Evolutionary conservation across 805 yeast species (phyloP), one percentile per base, ranked within the genome.

Genomic region (Yarrowia divulgata): DNA sequence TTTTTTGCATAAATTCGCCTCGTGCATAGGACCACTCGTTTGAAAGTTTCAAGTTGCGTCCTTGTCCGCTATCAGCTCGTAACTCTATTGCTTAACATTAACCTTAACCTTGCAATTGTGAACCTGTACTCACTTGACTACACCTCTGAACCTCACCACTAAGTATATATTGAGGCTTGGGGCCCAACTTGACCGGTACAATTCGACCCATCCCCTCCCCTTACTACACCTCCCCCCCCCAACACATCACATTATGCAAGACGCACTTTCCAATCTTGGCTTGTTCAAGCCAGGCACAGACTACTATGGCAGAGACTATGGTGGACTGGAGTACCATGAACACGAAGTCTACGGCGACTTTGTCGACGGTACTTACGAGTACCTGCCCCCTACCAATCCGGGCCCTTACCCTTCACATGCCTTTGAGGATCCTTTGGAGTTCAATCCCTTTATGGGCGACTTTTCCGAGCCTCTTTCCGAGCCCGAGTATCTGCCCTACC

Each of bases 271-370:
- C 29, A 23, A 23, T 23, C 29, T 23, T 23, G 29, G 45, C n/a
- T 7, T 54, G 34, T 39, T 19, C 45, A 18, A 37, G 18, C 60
- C 45, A 1, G 34, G 34, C 60, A 37, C 60, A 13, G 60, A 54
- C 45, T 54, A 54, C 34, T 54, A 54, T 8, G 60, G 60, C 9
- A 7, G 60, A 37, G 43, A 54, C 19, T 54, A 54, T 23, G 60
- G 45, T 3, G 34, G 9, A 3, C 45, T 39, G 8, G 60, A 45
- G 8, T 54, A 54, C 16, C 34, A 37, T 2, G 60, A 54, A 7
- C 10, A 14, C 1, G 60, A 54, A 8, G 35, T 54, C 23, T 54
- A 54, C 23, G 35, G 39, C 16, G n/a, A 8, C 13, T 16, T 8
- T 5, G 18, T 8, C 3, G 43, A 34, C 6, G 14, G 12, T 12